Evolutionary conservation across 1,284 basidiomycete species (phyloP).

Genomic region (Ustilago trichophora): DNA sequence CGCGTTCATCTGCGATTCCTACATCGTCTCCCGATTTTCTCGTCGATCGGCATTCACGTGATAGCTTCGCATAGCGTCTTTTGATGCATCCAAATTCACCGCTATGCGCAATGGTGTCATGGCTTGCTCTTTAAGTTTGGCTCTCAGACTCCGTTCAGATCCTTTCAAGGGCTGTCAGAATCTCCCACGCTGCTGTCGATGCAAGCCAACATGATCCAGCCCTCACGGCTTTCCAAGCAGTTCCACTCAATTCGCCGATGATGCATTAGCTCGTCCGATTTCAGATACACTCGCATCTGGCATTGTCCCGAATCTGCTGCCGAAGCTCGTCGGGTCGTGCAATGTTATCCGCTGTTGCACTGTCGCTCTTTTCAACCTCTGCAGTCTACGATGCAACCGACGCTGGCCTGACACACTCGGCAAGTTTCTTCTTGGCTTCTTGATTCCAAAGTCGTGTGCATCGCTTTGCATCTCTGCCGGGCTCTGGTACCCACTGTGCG

Average conservation of each 20-base stretch:
- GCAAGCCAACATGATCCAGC: not conserved
- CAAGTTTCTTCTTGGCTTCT: no score
- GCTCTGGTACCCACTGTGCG: no score
- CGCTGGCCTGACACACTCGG: no score
- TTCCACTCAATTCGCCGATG: not conserved
- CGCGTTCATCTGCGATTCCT: not conserved
- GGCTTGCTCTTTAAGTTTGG: not conserved
- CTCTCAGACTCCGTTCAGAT: not conserved
- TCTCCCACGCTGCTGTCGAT: no score
- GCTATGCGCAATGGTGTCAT: slow-evolving; percentile 27
- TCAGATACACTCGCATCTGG: not conserved
- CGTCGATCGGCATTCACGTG: slow-evolving; percentile 6
- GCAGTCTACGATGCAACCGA: no score
- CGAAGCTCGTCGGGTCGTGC: not conserved
- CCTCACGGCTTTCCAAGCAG: not conserved
- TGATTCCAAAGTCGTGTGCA: no score
- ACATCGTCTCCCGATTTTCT: not conserved
- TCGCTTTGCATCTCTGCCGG: no score
- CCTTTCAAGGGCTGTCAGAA: no score
- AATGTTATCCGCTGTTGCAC: no score
- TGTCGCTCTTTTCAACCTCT: no score
- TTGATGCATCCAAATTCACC: not conserved
- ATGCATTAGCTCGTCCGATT: no score
- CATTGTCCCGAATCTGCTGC: not conserved
- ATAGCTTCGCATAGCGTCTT: not conserved